Conservation (phyloP, 805 yeast species). For the Teunomyces stri region DNA sequence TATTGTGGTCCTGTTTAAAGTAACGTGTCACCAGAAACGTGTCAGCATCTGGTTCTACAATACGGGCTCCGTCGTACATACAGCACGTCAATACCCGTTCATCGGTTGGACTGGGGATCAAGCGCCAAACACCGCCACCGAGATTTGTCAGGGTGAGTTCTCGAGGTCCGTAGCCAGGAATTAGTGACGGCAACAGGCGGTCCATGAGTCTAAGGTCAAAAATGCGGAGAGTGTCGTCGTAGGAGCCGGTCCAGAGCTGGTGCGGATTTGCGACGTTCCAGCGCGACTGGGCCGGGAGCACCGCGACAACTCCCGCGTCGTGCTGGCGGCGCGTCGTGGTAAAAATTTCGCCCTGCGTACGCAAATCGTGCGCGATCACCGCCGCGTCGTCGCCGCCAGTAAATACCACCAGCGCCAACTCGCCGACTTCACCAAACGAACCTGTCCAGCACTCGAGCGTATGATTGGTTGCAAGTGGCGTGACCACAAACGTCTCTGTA, state of each 20-base stretch:
- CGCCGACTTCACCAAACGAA: conserved; percentile 58
- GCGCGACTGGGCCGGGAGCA: conserved; percentile 44
- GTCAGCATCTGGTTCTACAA: conserved; percentile 39
- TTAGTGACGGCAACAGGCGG: conserved; percentile 31
- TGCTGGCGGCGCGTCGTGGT: conserved; percentile 56
- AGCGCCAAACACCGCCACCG: conserved; percentile 96
- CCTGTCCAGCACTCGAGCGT: conserved; percentile 88
- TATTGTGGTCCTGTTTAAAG: conserved; percentile 70
- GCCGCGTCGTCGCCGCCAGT: conserved; percentile 91
- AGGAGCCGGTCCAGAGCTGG: conserved; percentile 81
- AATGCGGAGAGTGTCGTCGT: conserved; percentile 74
- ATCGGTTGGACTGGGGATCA: conserved; percentile 56
- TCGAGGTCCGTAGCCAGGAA: conserved; percentile 52
- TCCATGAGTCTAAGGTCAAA: conserved; percentile 62
- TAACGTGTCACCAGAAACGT: conserved; percentile 34
- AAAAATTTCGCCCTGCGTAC: conserved; percentile 40
- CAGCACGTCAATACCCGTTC: conserved; percentile 71
- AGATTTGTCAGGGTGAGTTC: conserved; percentile 47
- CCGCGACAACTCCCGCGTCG: conserved; percentile 88
- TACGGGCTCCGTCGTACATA: conserved; percentile 92
- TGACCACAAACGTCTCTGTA: conserved; percentile 14
- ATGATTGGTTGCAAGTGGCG: conserved; percentile 46
- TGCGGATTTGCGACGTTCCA: conserved; percentile 48
- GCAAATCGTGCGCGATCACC: conserved; percentile 69
- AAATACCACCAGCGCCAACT: conserved; percentile 56